A percentile compares a stretch with the other conserved stretches of the same genome.
Conservation (phyloP, 768 basidiomycete species). For the Leccinum rimulosum region DNA sequence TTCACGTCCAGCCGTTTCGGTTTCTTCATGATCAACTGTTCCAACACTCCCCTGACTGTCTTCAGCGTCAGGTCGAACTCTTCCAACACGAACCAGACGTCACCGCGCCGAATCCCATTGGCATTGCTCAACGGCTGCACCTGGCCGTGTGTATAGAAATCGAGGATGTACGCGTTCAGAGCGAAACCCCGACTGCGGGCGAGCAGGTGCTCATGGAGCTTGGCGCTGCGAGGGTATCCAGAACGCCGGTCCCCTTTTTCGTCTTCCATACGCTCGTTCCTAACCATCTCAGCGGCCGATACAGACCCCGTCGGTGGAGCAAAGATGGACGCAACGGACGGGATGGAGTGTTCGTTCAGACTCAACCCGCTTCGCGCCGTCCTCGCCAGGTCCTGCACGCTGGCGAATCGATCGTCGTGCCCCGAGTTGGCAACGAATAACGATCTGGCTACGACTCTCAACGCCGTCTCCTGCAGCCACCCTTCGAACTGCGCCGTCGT, state of each 20-base stretch:
- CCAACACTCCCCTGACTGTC: conserved; percentile 48
- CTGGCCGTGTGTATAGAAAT: conserved; percentile 70
- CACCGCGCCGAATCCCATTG: conserved; percentile 59
- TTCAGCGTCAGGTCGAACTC: conserved; percentile 53
- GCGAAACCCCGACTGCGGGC: conserved; percentile 16
- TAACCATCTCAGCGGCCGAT: background rate
- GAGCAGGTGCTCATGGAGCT: background rate
- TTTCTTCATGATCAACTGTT: conserved; percentile 41
- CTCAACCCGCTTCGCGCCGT: conserved; percentile 53
- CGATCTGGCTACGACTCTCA: conserved; percentile 48
- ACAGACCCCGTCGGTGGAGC: conserved; percentile 20
- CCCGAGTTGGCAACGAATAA: conserved; percentile 69
- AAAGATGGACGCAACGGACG: conserved; percentile 44
- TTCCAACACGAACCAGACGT: conserved; percentile 63
- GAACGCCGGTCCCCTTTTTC: background rate
- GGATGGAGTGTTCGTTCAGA: conserved; percentile 59
- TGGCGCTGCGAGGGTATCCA: background rate
- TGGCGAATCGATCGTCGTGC: conserved; percentile 52
- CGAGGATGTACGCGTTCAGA: conserved; percentile 65
- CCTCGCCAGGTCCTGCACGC: conserved; percentile 48
- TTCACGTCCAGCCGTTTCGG: conserved; percentile 11
- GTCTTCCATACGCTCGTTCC: background rate
- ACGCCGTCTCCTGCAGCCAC: conserved; percentile 39
- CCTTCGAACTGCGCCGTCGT: conserved; percentile 29
- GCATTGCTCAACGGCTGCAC: conserved; percentile 43